Evolutionary conservation across 306 rosid species (phyloP).

Genomic region (Leucaena leucocephala): DNA sequence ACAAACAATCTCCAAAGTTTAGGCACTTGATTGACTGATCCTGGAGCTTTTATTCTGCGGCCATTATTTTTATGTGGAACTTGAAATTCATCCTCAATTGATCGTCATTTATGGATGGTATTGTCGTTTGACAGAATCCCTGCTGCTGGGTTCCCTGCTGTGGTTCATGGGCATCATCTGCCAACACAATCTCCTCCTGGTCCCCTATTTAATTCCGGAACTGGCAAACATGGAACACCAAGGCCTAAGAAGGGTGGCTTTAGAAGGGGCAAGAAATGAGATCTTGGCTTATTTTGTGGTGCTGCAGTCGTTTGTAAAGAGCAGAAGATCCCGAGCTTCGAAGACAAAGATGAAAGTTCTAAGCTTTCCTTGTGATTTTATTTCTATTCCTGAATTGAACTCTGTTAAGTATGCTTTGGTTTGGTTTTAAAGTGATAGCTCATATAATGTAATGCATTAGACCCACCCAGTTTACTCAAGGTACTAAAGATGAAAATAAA

Average conservation of each 20-base stretch:
- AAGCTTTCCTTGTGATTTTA: constrained; percentile 12
- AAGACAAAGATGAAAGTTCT: constrained; percentile 67
- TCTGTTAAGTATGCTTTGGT: background rate
- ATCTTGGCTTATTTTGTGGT: constrained; percentile 26
- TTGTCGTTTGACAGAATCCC: constrained; percentile 74
- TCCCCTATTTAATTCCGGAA: constrained; percentile 40
- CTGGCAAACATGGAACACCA: constrained; percentile 44
- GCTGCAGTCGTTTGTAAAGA: constrained; percentile 49
- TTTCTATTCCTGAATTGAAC: background rate
- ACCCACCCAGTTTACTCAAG: too few relatives aligned
- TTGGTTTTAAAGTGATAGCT: background rate
- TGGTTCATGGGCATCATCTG: constrained; percentile 81
- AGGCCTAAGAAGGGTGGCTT: constrained; percentile 57
- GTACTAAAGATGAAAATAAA: too few relatives aligned
- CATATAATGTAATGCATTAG: background rate
- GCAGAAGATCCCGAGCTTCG: constrained; percentile 77
- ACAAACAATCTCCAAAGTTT: background rate
- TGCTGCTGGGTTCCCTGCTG: constrained; percentile 99
- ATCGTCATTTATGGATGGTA: constrained; percentile 26
- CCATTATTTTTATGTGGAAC: constrained; percentile 5
- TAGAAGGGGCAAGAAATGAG: constrained; percentile 54
- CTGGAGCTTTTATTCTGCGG: background rate
- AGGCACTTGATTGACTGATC: background rate
- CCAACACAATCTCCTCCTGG: constrained; percentile 58
- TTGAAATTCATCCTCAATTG: constrained; percentile 17